Base-by-base conservation (phyloP, 148 eudicot species). In the Dianthus caryophyllus region DNA sequence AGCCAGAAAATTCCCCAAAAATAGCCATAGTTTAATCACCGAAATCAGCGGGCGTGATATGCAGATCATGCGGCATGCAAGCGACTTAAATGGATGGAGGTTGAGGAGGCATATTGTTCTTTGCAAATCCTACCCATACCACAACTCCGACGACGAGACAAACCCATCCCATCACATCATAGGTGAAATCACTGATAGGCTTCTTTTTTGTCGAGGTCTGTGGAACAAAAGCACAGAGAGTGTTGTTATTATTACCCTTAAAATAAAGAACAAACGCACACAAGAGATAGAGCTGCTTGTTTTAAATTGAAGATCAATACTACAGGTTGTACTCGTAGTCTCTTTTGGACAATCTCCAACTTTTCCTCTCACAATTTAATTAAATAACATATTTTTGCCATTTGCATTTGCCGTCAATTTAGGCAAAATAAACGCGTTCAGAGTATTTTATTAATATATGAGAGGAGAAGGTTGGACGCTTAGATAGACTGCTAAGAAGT, bases 101-200 rank as follows among this genome's bases (percentile, higher is more conserved):
- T 21, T 87, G 90, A 47, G 95, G 88, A 16, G 83, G 83, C 77
- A 55, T 81, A 69, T 71, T 86, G 86, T 77, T 88, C 74, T 67
- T 90, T 7, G 96, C 81, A 73, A 82, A 83, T 46, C 97, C 97
- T 7, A 88, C 74, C 96, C 92, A 84, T 15, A 80, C 90, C 36
- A 90, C 84, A 24, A 94, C 72, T 55, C 90, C 96, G 67, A 84
- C 86, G 0, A 87, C 96, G 63, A 92, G 96, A 56, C 89, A 77
- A n/a, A 77, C 61, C 84, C 84, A 77, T 29, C 84, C 84, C 67
- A 77, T 65, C 46, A 71, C 53, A 72, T 80, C 84, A 25, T 80
- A 80, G 49, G 70, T 61, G 18, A 77, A 66, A 64, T 80, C 81
- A 64, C 68, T 77, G 16, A 61, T 74, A 51, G 66, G 61, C 68